These are phyloP conservation scores for Skeletonema potamos DNA, from an alignment of 108 stramenopile species.

Conservation along the genomic window DNA sequence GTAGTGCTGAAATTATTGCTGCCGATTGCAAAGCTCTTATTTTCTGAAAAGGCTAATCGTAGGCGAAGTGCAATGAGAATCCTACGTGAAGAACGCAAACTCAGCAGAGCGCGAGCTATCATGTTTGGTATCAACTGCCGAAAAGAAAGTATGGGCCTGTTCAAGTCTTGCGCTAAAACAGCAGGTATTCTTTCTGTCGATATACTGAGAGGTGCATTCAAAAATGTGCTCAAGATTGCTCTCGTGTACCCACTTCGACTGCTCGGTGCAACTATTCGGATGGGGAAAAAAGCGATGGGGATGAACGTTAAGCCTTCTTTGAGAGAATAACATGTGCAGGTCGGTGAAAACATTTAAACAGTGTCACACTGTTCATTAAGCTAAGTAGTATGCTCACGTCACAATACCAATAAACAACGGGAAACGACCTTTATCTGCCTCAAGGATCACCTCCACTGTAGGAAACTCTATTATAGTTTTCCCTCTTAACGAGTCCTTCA, in stretches of 20 bases:
- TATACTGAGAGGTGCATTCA: constrained; percentile 11
- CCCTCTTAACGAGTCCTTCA: constrained; percentile 43
- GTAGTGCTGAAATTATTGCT: constrained; percentile 56
- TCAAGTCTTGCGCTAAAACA: constrained; percentile 37
- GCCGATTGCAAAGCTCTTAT: constrained; percentile 63
- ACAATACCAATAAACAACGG: constrained; percentile 34
- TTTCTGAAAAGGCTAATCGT: constrained; percentile 74
- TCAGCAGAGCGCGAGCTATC: constrained; percentile 47
- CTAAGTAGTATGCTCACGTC: neutral
- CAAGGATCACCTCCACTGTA: constrained; percentile 56
- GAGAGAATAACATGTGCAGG: constrained; percentile 15
- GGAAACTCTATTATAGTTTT: constrained; percentile 77
- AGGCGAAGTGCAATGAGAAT: constrained; percentile 68
- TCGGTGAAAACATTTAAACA: neutral
- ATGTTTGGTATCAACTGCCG: constrained; percentile 56
- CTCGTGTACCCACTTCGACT: constrained; percentile 43
- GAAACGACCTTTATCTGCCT: constrained; percentile 17
- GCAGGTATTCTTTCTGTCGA: constrained; percentile 44
- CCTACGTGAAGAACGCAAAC: constrained; percentile 51
- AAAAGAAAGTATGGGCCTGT: constrained; percentile 36
- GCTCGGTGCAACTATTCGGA: constrained; percentile 10
- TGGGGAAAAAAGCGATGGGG: constrained; percentile 22
- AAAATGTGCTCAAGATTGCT: constrained; percentile 25
- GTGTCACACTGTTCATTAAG: neutral
- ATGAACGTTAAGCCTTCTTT: constrained; percentile 37